Evolutionary conservation across 2,329 filamentous ascomycete species (phyloP).

Genomic region (Stemphylium vesicarium): DNA sequence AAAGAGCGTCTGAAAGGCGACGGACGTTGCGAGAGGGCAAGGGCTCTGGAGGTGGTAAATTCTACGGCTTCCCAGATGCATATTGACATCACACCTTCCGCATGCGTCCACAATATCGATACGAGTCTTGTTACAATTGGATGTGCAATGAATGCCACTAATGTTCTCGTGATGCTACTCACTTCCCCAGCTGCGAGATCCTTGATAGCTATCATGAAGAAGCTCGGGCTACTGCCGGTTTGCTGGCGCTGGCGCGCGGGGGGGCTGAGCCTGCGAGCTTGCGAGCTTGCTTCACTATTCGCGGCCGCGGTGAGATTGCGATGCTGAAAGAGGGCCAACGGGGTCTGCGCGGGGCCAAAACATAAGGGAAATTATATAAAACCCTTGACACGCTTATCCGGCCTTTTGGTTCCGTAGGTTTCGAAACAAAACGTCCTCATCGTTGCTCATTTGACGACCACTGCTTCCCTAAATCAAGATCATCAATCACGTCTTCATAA

Average conservation of each 20-base stretch:
- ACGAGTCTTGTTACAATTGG: too few relatives aligned
- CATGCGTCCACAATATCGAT: too few relatives aligned
- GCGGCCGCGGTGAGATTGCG: conserved; percentile 13
- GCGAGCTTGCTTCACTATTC: neutral
- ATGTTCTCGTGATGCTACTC: too few relatives aligned
- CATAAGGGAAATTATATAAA: conserved; percentile 20
- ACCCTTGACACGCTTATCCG: neutral
- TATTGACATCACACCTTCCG: too few relatives aligned
- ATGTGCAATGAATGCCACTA: too few relatives aligned
- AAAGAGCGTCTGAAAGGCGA: too few relatives aligned
- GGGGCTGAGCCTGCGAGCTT: conserved; percentile 2
- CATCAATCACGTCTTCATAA: neutral
- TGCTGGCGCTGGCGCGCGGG: neutral
- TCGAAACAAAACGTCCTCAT: conserved; percentile 18
- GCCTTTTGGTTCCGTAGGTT: conserved; percentile 14
- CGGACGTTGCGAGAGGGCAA: too few relatives aligned
- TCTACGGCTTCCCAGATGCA: too few relatives aligned
- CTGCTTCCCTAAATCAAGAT: conserved; percentile 7
- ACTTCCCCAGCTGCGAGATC: too few relatives aligned
- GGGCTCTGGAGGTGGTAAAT: too few relatives aligned
- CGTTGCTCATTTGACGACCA: conserved; percentile 6
- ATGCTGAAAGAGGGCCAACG: conserved; percentile 15
- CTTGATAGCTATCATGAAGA: too few relatives aligned
- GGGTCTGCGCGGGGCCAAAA: conserved; percentile 2
- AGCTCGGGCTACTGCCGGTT: too few relatives aligned